Base-by-base conservation (phyloP, 202 grass and related monocot genomes). In the Setaria italica region DNA sequence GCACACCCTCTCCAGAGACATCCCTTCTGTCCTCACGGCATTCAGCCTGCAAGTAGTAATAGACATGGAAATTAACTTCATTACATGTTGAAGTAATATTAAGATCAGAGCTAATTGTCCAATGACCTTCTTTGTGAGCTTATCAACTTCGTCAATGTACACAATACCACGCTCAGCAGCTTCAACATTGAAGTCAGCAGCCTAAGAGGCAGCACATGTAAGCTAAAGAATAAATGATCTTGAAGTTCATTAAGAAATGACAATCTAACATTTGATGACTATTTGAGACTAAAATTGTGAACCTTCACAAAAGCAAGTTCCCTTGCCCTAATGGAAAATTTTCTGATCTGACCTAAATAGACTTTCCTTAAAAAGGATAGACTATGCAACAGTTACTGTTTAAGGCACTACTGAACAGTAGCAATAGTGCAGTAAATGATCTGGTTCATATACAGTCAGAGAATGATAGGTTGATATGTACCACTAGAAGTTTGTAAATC, bases 71-170 rank as follows among this genome's bases (percentile, higher is more conserved):
- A 78, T 46, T 66, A 75, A 34, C 20, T 76, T 50, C 34, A 79
- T 33, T 51, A 49, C 4, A 75, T 57, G 20, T 17, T 50, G 5
- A 30, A 14, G 29, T 42, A 33, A 12, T 62, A 25, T 48, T 42
- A 83, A 45, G 12, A 82, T 72, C 81, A 74, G 51, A 87, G 53
- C 13, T 65, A 42, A 66, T 50, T 58, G 57, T 66, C 33, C n/a
- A 84, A 67, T 55, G 65, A 93, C 88, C 88, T 88, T 90, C 67
- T 88, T 90, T 56, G 86, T 53, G 17, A 93, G 88, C 74, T 93
- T 93, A 83, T 93, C 91, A 50, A 93, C 85, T 86, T 93, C 88
- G 64, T 93, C 91, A 20, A 90, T 83, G 67, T 93, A 90, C 74
- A 93, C 80, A 75, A 93, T 93, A 21, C 91, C 88, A 74, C 39